These are phyloP conservation scores for Mimosa bimucronata DNA, from an alignment of 306 rosid genomes.

Conservation along the genomic window DNA sequence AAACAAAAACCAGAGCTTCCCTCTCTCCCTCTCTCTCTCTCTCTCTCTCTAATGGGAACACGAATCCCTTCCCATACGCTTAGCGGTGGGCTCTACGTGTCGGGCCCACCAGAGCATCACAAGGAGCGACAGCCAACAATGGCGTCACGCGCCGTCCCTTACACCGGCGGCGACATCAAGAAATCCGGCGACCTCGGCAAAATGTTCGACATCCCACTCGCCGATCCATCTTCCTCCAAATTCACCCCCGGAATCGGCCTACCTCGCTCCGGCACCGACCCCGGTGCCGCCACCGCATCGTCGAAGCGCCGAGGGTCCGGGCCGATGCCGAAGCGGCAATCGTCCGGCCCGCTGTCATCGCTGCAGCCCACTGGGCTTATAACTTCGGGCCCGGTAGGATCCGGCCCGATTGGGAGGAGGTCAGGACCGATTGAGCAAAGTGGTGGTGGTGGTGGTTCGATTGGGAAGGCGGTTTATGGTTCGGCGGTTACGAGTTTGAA, in stretches of 20 bases:
- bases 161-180: conserved; percentile 94
- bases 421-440: conserved; percentile 59
- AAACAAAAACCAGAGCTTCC: background rate
- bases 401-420: conserved; percentile 61
- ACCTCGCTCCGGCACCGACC: conserved; percentile 64
- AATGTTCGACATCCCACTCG: conserved; percentile 77
- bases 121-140: conserved; percentile 89
- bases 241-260: conserved; percentile 61
- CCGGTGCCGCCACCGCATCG: conserved; percentile 48
- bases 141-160: conserved; percentile 81
- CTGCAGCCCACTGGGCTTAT: conserved; percentile 72
- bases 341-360: conserved; percentile 71
- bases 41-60: conserved; percentile 55
- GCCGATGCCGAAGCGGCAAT: conserved; percentile 45
- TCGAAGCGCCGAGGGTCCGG: conserved; percentile 60
- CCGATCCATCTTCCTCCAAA: conserved; percentile 37
- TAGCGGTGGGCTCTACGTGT: conserved; percentile 86
- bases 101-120: conserved; percentile 82
- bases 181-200: conserved; percentile 94
- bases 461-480: conserved; percentile 71
- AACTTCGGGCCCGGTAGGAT: conserved; percentile 79
- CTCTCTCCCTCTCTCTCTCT: background rate
- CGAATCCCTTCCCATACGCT: conserved; percentile 93
- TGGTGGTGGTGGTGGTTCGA: too few species aligned
- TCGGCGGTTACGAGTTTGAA: conserved; percentile 74